These are phyloP conservation scores for Sindora glabra DNA, from an alignment of 306 rosid species.

Conservation along the genomic window DNA sequence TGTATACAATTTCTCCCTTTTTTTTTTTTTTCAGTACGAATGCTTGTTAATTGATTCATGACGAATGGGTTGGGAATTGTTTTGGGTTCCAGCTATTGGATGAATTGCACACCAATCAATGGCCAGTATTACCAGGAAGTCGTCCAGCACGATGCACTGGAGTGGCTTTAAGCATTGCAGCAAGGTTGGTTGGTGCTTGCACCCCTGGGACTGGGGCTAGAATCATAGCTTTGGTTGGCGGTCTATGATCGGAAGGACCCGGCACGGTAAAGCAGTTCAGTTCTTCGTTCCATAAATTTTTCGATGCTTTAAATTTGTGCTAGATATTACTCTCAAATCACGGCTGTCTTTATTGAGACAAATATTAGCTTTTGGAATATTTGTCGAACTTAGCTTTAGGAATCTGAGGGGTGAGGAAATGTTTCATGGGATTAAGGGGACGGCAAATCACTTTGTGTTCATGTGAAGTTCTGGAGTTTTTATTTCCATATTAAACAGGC, in stretches of 20 bases:
- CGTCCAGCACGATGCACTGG: slow-evolving; percentile 83
- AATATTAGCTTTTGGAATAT: background rate
- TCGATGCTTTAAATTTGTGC: background rate
- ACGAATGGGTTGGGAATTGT: slow-evolving; percentile 1
- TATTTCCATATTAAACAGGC: no score
- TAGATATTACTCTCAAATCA: no score
- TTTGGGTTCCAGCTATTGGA: slow-evolving; percentile 60
- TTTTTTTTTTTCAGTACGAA: no score
- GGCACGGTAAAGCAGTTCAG: slow-evolving; percentile 58
- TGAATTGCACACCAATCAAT: slow-evolving; percentile 86
- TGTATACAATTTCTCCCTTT: no score
- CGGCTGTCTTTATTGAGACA: background rate
- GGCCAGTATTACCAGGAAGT: slow-evolving; percentile 76
- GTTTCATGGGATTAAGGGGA: background rate
- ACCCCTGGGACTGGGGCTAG: slow-evolving; percentile 85
- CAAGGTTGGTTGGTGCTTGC: slow-evolving; percentile 90
- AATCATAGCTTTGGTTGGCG: slow-evolving; percentile 91
- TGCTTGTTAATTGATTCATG: background rate
- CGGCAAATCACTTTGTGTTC: background rate
- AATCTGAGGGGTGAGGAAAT: background rate
- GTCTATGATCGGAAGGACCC: slow-evolving; percentile 97
- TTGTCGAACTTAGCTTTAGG: background rate
- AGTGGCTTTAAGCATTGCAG: slow-evolving; percentile 82
- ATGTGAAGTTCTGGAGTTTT: background rate
- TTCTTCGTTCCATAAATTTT: background rate